Evolutionary conservation across 306 rosid genomes (phyloP), one percentile per base, ranked within the genome.

Genomic region (Calophaca sinica): DNA sequence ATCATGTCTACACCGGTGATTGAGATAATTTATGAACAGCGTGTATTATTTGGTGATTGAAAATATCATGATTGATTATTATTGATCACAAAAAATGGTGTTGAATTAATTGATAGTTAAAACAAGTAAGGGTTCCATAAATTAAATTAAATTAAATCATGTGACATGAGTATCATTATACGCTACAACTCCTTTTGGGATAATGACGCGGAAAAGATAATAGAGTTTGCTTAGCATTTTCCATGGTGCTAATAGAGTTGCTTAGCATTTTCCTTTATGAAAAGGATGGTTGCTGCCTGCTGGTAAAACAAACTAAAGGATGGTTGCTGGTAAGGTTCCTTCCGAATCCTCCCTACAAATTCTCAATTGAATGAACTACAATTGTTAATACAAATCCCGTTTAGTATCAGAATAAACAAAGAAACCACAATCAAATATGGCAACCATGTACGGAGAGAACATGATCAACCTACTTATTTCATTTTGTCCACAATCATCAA

Each of bases 331-430:
- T 32, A 48, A 49, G n/a, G 59, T 29, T 14, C 5, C 12, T 68
- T 69, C 31, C 9, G 3, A 50, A 13, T 68, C 49, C 44, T 49
- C 33, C 32, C 39, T 8, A 35, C 2, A 70, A 70, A 14, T 53
- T 70, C 39, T 54, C 6, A 54, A 38, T 6, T 70, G 15, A 70
- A 54, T 11, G 41, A 53, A 49, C 59, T 31, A 67, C 29, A 48
- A 14, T 15, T 32, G n/a, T 54, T 59, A 20, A 60, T 32, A 31
- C n/a, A 60, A 45, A 8, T 33, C 48, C 12, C 0, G 5, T 61
- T 35, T 74, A 42, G 60, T 31, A 73, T 59, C 46, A n/a, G 36
- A 73, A 60, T 59, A 31, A 46, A 58, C 15, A n/a, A 6, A 59
- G 7, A 9, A 64, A 9, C 5, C 1, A 48, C 7, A 38, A 71